Evolutionary conservation across 1,284 basidiomycete genomes (phyloP).

Genomic region (Gomphus bonarii): DNA sequence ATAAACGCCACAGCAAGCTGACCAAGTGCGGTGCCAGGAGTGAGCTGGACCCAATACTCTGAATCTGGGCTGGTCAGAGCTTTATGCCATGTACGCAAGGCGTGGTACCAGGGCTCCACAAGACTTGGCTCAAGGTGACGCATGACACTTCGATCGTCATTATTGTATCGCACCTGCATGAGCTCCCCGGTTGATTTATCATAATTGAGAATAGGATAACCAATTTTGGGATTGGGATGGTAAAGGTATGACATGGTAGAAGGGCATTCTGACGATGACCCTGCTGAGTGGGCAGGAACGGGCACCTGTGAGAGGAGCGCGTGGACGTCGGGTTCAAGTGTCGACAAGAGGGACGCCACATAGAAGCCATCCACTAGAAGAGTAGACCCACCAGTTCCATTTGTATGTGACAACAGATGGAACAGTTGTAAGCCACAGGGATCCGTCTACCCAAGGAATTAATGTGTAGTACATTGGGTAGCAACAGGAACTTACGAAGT

Average conservation of each 20-base stretch:
- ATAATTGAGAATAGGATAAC: conserved; percentile 66
- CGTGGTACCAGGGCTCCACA: conserved; percentile 79
- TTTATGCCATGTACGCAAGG: conserved; percentile 71
- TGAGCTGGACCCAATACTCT: conserved; percentile 86
- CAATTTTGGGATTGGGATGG: conserved; percentile 44
- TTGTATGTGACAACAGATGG: conserved; percentile 82
- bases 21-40: conserved; percentile 81
- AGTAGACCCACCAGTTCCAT: conserved; percentile 77
- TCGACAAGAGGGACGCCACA: conserved; percentile 70
- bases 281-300: conserved; percentile 83
- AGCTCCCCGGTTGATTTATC: conserved; percentile 54
- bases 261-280: conserved; percentile 42
- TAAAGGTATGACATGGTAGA: conserved; percentile 31
- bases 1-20: conserved; percentile 22
- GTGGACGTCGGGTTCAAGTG: conserved; percentile 68
- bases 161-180: conserved; percentile 85
- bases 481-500: conserved; percentile 52
- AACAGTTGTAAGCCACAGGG: conserved; percentile 93
- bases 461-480: conserved; percentile 6
- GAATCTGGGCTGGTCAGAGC: conserved; percentile 71
- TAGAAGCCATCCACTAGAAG: conserved; percentile 94
- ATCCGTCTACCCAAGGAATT: conserved; percentile 54
- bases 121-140: conserved; percentile 42
- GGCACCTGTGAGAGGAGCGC: conserved; percentile 57
- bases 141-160: conserved; percentile 85